These are phyloP conservation scores for Pisolithus tinctorius DNA, from an alignment of 768 basidiomycete genomes.

Conservation along the genomic window DNA sequence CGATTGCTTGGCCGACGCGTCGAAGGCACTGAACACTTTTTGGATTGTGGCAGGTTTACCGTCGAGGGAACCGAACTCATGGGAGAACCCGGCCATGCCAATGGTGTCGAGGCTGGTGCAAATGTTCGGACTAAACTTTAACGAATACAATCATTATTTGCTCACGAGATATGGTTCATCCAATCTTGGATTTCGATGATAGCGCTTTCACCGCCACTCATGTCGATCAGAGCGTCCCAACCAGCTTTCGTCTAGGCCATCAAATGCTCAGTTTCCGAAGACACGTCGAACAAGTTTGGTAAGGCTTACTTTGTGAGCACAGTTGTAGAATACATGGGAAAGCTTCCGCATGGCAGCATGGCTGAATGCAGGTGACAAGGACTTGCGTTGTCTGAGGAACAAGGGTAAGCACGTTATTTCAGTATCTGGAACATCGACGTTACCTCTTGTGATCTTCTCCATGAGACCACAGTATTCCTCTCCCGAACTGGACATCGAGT, in stretches of 20 bases:
- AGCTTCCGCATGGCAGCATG: slow-evolving; percentile 19
- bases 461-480: slow-evolving; percentile 32
- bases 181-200: slow-evolving; percentile 31
- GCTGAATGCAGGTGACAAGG: slow-evolving; percentile 22
- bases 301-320: slow-evolving; percentile 20
- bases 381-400: slow-evolving; percentile 19
- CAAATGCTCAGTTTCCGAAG: slow-evolving; percentile 4
- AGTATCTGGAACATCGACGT: neutral
- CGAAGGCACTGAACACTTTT: too few relatives aligned
- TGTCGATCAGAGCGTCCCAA: slow-evolving; percentile 19
- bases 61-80: too few relatives aligned
- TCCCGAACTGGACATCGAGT: slow-evolving; percentile 23
- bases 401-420: neutral
- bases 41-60: too few relatives aligned
- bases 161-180: slow-evolving; percentile 25
- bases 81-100: too few relatives aligned
- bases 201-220: slow-evolving; percentile 6
- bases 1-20: too few relatives aligned
- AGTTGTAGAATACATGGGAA: slow-evolving; percentile 20
- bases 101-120: too few relatives aligned
- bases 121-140: too few relatives aligned
- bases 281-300: neutral
- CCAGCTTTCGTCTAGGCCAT: slow-evolving; percentile 19
- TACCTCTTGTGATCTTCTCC: slow-evolving; percentile 40
- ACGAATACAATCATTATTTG: too few relatives aligned